phyloP scores from a whole-genome alignment of 2,329 filamentous ascomycete species.

The Ascomycota sp. region DNA sequence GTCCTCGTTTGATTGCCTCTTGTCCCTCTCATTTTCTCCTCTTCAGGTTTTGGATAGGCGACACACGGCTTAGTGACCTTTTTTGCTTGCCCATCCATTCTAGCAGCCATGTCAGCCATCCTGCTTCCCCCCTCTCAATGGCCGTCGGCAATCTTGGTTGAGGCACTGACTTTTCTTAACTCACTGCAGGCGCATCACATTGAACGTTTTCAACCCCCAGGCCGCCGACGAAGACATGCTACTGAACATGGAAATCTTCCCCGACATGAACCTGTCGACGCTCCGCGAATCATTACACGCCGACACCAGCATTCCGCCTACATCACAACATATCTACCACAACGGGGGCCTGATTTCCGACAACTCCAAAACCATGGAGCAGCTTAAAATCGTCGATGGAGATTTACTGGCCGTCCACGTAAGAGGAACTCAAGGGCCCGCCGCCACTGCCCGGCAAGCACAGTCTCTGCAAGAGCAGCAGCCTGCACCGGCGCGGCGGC shows the following conservation, averaged over 20 bases:
- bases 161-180: no score
- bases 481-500: conserved; percentile 12
- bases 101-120: no score
- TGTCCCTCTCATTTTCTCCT: no score
- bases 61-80: no score
- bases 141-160: no score
- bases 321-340: conserved; percentile 69
- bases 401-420: conserved; percentile 88
- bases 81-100: no score
- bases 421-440: conserved; percentile 31
- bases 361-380: conserved; percentile 60
- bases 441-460: conserved; percentile 18
- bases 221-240: conserved; percentile 49
- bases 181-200: conserved; percentile 55
- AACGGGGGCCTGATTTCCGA: conserved; percentile 67
- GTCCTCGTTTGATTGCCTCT: no score
- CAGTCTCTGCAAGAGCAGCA: conserved; percentile 12
- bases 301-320: conserved; percentile 54
- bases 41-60: no score
- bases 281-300: conserved; percentile 77
- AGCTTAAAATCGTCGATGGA: conserved; percentile 64
- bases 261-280: conserved; percentile 64
- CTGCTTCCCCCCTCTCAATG: no score
- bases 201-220: conserved; percentile 62
- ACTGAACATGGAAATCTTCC: conserved; percentile 61